Base-by-base conservation (phyloP, 2,329 filamentous ascomycete genomes). In the Penicillium sp. region DNA sequence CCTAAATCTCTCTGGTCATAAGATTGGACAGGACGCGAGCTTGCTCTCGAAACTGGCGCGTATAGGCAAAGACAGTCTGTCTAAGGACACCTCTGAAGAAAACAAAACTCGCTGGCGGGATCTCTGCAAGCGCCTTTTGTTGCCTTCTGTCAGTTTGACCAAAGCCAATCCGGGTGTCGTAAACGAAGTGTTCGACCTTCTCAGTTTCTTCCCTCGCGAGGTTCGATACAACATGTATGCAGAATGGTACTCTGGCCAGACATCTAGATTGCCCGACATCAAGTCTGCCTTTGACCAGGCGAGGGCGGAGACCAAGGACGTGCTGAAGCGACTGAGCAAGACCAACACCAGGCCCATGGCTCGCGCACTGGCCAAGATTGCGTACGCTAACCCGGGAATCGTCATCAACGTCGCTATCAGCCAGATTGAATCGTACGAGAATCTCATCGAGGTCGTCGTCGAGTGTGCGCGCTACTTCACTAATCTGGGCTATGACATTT, bases 401-500 rank as follows among this genome's bases (percentile, higher is more conserved):
- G 92, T 97, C 23, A 96, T 96, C 76, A 86, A 86, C 64, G 88
- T 93, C 51, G 90, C 92, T 6, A 84, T 99, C 52, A 86, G 86
- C 57, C 92, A 96, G 70, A 90, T 96, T 53, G 92, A 99, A 71
- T 87, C 88, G 0, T 99, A 99, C 70, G 89, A 88, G 68, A 99
- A 97, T 67, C 81, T 99, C 55, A 96, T 96, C 51, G 90, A 96
- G 56, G 90, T 90, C 5, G 90, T 99, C 56, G 92, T 97, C 13
- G 91, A 96, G 68, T 96, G 92, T 66, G 91, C 90, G 36, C 87
- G 90, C 64, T 96, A 96, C 69, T 96, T 97, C 63, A 96, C 93
- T 1, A 86, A 89, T 49, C 77, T 99, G 34, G 93, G 90, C 0
- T 96, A 96, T 68, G 94, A 99, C 70, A 89, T 96, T 29, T 79